Base-by-base conservation (phyloP, 768 basidiomycete species). In the Erythrobasidium yunnanense region DNA sequence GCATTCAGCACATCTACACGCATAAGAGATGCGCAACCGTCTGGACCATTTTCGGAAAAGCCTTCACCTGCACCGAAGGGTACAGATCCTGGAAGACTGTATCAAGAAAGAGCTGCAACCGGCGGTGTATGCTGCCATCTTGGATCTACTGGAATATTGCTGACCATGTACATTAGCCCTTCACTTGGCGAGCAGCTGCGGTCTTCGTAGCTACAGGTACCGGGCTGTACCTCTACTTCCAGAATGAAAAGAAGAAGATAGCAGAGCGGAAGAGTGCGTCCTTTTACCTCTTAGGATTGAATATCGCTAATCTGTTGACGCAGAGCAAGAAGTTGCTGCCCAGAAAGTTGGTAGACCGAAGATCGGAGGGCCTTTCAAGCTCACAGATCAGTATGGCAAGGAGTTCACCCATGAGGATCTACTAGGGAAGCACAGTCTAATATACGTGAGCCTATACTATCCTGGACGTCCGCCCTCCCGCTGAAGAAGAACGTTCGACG, bases 361-460 rank as follows among this genome's bases (percentile, higher is more conserved):
- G 49, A 85, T 99, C 63, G 95, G 95, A 18, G 95, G 95, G 0
- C 86, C 92, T 0, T 97, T 99, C 80, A 77, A 78, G 2, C 80
- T 97, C 53, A 82, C 80, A 3, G 82, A 84, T 5, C 84, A 86
- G 51, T 78, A 83, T 7, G 84, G 83, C 63, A 77, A 81, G 60
- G 76, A 82, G 0, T 97, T 90, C 77, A 87, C 90, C 1, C 86
- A 96, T 49, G 78, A 87, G 60, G 83, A 93, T 73, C 78, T 97
- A 50, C 76, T 87, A 25, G 92, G 91, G 34, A 87, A 88, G 78
- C 96, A 89, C 89, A 87, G 81, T n/a, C 69, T 79, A 66, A 77
- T 78, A 27, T 80, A 75, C 67, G 70, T 72, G 63, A 54, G 71
- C 70, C 22, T 20, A 4, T 15, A 5, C 52, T 17, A 3, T 11